Percentiles rank a stretch among this genome's conserved stretches.
Conservation (phyloP, 192 early-diverging fungal genomes). For the Coemansia javaensis region DNA sequence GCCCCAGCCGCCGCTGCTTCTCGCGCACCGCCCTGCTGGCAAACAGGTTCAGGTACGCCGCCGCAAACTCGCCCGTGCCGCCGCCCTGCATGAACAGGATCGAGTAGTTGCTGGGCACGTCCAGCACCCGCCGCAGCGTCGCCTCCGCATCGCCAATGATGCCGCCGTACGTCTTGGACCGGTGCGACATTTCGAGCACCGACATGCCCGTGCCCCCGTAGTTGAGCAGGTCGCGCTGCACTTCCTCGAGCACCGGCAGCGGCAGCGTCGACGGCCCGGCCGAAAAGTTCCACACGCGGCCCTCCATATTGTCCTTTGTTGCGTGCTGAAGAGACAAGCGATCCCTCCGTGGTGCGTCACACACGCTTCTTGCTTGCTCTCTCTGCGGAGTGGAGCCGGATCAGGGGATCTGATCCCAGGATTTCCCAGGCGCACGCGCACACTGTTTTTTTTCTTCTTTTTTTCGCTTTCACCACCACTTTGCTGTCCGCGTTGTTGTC, state of each 20-base stretch:
- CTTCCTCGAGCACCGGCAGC: conserved; percentile 69
- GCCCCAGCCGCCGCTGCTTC: conserved; percentile 39
- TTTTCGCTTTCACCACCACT: too few species aligned
- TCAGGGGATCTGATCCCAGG: too few species aligned
- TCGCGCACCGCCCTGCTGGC: conserved; percentile 53
- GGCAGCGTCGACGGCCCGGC: conserved; percentile 94
- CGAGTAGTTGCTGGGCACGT: conserved; percentile 86
- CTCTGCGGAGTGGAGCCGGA: too few species aligned
- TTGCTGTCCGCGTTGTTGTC: too few species aligned
- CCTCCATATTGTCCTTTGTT: neutral
- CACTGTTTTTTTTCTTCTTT: neutral
- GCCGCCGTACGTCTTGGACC: conserved; percentile 74
- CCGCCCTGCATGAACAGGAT: conserved; percentile 96
- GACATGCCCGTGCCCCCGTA: conserved; percentile 82
- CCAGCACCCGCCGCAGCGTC: conserved; percentile 64
- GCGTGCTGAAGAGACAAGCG: neutral
- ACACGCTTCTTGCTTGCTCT: too few species aligned
- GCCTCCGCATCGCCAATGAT: conserved; percentile 71
- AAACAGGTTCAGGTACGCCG: conserved; percentile 84
- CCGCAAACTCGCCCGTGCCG: conserved; percentile 87
- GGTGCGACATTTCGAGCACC: conserved; percentile 94
- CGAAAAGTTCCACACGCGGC: conserved; percentile 70
- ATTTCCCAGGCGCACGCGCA: neutral
- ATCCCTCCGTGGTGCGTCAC: too few species aligned
- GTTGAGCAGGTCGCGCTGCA: conserved; percentile 78